Evolutionary conservation across 768 basidiomycete genomes (phyloP), one percentile per base, ranked within the genome.

Genomic region (Agrocybe pediades): DNA sequence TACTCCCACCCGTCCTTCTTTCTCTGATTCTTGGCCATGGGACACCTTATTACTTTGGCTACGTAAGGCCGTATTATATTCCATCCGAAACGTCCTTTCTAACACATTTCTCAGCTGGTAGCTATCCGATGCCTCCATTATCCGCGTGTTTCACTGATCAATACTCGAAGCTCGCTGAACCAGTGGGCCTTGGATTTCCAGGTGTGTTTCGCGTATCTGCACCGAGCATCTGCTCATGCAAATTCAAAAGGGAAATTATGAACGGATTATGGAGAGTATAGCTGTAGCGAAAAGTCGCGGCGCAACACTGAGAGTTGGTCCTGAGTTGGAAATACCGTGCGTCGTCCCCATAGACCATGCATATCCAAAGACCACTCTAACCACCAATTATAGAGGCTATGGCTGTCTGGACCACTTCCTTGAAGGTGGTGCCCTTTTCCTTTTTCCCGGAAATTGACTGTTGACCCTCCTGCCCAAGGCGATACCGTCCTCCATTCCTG

Each of bases 111-210:
- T 30, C 49, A 71, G 68, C 46, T 77, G 75, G 74, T 76, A 58
- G 23, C 58, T 54, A 25, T 40, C 16, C 29, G 21, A n/a, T 26
- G 41, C 49, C 43, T 51, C 21, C 4, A 25, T 48, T 9, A 17
- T 23, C 9, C 17, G 25, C 25, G 16, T 23, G 4, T 47, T 17
- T 41, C 41, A 41, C 43, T 41, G 13, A 43, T 55, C 24, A 19
- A n/a, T 9, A 17, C 42, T 41, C 20, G 15, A 61, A 96, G 94
- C 68, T 95, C 94, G 15, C 76, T 99, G 24, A 96, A 98, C 64
- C 96, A 99, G 71, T 98, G 96, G 94, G 91, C 97, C 6, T 73
- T 98, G 33, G 96, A 98, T 68, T 98, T 98, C 57, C 86, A 95
- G 66, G 95, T 89, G 63, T 56, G 74, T 57, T 24, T 9, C 23